Evolutionary conservation across 495 filamentous ascomycete species (phyloP).

Genomic region (Delitschia confertaspora): DNA sequence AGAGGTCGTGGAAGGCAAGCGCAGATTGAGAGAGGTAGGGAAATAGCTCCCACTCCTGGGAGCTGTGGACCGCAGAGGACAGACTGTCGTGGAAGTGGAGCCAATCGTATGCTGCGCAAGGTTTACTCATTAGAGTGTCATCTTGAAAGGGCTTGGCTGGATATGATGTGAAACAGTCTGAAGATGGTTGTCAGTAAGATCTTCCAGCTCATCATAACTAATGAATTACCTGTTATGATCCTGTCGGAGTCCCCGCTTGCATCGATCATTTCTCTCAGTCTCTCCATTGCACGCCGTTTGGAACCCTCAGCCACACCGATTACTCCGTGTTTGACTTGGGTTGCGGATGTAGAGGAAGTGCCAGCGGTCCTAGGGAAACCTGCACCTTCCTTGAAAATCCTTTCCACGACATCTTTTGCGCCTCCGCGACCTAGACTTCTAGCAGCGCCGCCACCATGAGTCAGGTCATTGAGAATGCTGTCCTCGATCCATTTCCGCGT

Average conservation of each 20-base stretch:
- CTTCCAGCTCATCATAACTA: no score
- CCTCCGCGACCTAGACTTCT: constrained; percentile 71
- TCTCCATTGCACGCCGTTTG: constrained; percentile 68
- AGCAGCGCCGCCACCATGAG: constrained; percentile 66
- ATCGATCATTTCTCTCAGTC: constrained; percentile 82
- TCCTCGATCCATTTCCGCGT: constrained; percentile 80
- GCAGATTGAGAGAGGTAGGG: constrained; percentile 78
- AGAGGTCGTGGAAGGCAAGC: constrained; percentile 86
- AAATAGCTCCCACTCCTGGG: constrained; percentile 80
- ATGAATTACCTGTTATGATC: constrained; percentile 55
- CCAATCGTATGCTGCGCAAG: constrained; percentile 82
- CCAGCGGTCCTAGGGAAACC: constrained; percentile 57
- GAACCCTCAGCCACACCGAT: constrained; percentile 61
- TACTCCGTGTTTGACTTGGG: constrained; percentile 26
- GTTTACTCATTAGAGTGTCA: constrained; percentile 82
- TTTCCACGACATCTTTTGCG: constrained; percentile 70
- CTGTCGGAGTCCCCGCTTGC: constrained; percentile 81
- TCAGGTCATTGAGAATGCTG: constrained; percentile 58
- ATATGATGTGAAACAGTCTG: constrained; percentile 72
- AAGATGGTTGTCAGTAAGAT: no score
- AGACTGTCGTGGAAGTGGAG: constrained; percentile 84
- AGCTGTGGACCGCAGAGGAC: constrained; percentile 60
- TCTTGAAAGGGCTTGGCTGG: constrained; percentile 84
- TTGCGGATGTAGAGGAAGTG: constrained; percentile 27
- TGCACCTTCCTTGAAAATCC: constrained; percentile 78